Conservation (phyloP, 352 stramenopile genomes). For the Lagenidium sp. region DNA sequence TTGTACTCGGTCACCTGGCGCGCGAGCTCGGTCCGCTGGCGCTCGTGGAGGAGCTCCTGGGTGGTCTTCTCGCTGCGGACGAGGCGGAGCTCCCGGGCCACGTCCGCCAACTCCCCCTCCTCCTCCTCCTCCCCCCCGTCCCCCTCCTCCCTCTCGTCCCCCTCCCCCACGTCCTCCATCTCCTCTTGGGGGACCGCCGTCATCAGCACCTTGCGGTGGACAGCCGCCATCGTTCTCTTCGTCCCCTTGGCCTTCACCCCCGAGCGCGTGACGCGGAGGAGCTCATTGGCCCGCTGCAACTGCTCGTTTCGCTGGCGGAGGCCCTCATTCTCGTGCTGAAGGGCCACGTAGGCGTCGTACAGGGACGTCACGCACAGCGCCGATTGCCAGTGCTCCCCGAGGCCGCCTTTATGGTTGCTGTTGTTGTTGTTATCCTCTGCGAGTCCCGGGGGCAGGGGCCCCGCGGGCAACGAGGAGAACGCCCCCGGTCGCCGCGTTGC, state of each 20-base stretch:
- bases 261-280: constrained; percentile 14
- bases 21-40: constrained; percentile 28
- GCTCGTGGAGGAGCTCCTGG: constrained; percentile 23
- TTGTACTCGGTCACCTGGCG: constrained; percentile 16
- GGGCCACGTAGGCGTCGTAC: constrained; percentile 59
- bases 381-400: constrained; percentile 56
- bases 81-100: constrained; percentile 34
- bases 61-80: constrained; percentile 38
- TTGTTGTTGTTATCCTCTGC: constrained; percentile 10
- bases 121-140: constrained; percentile 2
- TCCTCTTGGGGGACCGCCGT: too few relatives aligned
- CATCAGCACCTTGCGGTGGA: too few relatives aligned
- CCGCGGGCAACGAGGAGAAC: too few relatives aligned
- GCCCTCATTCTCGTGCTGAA: constrained; percentile 44
- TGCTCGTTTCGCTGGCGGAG: constrained; percentile 20
- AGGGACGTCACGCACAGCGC: constrained; percentile 67
- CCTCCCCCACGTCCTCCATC: too few relatives aligned
- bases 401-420: neutral
- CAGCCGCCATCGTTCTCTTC: too few relatives aligned
- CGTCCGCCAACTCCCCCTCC: constrained; percentile 10
- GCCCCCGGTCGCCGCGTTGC: too few relatives aligned
- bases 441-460: too few relatives aligned
- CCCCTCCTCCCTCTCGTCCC: neutral
- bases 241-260: constrained; percentile 9
- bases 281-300: constrained; percentile 21